These are phyloP conservation scores for Penicillium cataractarum DNA, from an alignment of 495 filamentous ascomycete species.

Conservation along the genomic window DNA sequence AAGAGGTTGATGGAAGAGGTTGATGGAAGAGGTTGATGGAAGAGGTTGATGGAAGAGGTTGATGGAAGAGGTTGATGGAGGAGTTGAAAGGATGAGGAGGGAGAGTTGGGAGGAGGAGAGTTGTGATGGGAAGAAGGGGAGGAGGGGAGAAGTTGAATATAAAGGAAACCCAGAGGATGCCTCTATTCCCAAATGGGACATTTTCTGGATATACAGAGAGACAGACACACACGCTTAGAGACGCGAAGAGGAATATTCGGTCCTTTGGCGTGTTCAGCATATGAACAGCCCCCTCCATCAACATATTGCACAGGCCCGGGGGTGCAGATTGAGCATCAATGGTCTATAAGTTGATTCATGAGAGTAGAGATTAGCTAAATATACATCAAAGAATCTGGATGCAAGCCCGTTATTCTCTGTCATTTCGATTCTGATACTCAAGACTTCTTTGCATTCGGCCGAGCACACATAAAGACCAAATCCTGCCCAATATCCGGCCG, in stretches of 20 bases:
- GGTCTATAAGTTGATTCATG: not conserved
- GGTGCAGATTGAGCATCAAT: not conserved
- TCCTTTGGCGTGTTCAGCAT: not conserved
- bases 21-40: not conserved
- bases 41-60: not conserved
- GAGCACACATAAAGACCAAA: slow-evolving; percentile 31
- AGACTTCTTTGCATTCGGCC: slow-evolving; percentile 18
- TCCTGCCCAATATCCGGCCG: slow-evolving; percentile 26
- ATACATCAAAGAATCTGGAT: not conserved
- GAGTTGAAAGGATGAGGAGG: not conserved
- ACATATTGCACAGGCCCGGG: not conserved
- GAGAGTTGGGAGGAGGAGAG: not conserved
- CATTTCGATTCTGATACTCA: not conserved
- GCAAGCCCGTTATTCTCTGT: not conserved
- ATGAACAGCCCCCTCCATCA: not conserved
- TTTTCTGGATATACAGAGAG: not conserved
- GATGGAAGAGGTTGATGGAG: not conserved
- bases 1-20: too few relatives aligned
- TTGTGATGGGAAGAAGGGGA: not conserved
- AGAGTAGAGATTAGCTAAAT: not conserved
- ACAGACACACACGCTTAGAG: not conserved
- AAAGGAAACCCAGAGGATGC: not conserved
- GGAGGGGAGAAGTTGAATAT: not conserved
- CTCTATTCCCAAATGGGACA: not conserved
- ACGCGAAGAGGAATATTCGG: not conserved